Evolutionary conservation across 768 basidiomycete species (phyloP), one percentile per base, ranked within the genome.

Genomic region (Collybia mongolica): DNA sequence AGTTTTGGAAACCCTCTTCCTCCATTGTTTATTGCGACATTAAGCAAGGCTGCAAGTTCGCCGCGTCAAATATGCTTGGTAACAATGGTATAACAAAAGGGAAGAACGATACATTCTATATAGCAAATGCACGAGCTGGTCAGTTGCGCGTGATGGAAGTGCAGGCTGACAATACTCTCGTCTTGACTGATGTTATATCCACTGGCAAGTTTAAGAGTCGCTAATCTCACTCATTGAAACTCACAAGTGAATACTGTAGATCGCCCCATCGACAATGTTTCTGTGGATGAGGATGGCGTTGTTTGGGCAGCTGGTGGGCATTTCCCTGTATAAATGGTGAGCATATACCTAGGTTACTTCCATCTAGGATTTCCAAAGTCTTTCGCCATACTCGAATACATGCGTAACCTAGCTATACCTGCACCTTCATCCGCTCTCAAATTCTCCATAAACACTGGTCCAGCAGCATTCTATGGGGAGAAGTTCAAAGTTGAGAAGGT

Each of bases 11-110:
- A 74, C 18, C 61, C 35, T 60, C 60, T 2, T 71, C 79, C 37
- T 81, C 80, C 6, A 74, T 91, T 7, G 82, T 80, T 6, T 87
- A 82, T 63, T 90, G 89, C 60, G 73, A 87, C 51, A 62, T 74
- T 24, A 71, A 80, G 39, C 55, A 69, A 15, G 83, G 83, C 2
- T 91, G 88, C 65, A 84, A 82, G 55, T 63, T 77, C 44, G 86
- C 80, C 1, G 73, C 78, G 14, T 60, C 63, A 22, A 71, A 74
- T n/a, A 62, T 88, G 48, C 69, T 64, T 41, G 72, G 69, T 44
- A 77, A 70, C 53, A 90, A 90, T 58, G 89, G 89, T 5, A 86
- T 88, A 44, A 73, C 74, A 6, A 68, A 68, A 24, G 79, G 76
- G 8, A 59, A 66, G 8, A 84, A 87, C 52, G 83, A 79, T n/a